A percentile compares a stretch with the other conserved stretches of the same genome.
phyloP scores from a whole-genome alignment of 2,329 filamentous ascomycete species.

The Phialocephala sp. region DNA sequence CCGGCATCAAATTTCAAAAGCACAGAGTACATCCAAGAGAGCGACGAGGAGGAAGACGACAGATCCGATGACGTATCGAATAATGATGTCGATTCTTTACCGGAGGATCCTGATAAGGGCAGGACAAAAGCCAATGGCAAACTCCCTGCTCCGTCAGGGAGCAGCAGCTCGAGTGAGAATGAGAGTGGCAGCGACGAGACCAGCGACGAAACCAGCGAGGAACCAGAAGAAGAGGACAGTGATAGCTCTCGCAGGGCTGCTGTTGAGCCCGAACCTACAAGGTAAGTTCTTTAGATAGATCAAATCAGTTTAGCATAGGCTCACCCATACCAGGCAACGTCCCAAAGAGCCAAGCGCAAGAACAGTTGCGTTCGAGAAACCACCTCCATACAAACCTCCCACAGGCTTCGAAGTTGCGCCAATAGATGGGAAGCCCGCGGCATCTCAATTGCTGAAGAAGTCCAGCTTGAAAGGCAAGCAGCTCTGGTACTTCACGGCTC shows the following conservation, averaged over 20 bases:
- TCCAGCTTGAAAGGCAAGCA: constrained; percentile 71
- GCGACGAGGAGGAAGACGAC: constrained; percentile 37
- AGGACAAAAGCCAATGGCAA: constrained; percentile 36
- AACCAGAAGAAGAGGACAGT: constrained; percentile 43
- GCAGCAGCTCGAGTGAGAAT: constrained; percentile 37
- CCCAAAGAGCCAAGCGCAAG: constrained; percentile 25
- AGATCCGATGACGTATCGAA: constrained; percentile 29
- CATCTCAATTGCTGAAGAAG: constrained; percentile 59
- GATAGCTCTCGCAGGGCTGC: constrained; percentile 27
- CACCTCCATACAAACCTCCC: constrained; percentile 36
- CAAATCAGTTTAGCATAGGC: not conserved
- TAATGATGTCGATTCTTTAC: constrained; percentile 34
- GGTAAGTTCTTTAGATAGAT: constrained; percentile 21
- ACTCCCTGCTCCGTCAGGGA: constrained; percentile 26
- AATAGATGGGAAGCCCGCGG: constrained; percentile 25
- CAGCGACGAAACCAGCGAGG: constrained; percentile 39
- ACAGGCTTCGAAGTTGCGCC: constrained; percentile 36
- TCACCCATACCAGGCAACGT: constrained; percentile 23
- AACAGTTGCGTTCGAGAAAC: constrained; percentile 26
- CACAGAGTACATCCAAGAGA: constrained; percentile 39
- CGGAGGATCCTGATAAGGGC: constrained; percentile 24
- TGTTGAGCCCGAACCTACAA: constrained; percentile 27
- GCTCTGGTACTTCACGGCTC: constrained; percentile 81
- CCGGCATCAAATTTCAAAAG: constrained; percentile 34
- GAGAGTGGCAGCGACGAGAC: constrained; percentile 42